Conservation (phyloP, 2,329 filamentous ascomycete species). For the Juglanconis juglandina region DNA sequence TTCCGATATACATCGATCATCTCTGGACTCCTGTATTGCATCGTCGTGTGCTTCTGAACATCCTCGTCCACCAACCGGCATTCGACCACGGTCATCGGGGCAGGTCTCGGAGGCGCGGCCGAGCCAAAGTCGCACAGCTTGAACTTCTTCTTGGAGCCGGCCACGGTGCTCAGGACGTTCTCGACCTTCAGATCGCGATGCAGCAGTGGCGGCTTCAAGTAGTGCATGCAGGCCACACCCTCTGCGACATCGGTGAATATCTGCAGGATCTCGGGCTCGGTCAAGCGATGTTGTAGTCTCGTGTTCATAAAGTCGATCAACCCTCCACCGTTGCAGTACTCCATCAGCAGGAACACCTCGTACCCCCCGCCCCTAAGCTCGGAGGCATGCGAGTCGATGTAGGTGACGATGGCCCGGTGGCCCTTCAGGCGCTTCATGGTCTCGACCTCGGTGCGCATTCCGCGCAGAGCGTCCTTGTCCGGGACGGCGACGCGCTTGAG, state of each 20-base stretch:
- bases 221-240: slow-evolving; percentile 98
- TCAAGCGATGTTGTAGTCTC: slow-evolving; percentile 88
- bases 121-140: slow-evolving; percentile 99
- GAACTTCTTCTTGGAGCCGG: slow-evolving; percentile 68
- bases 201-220: slow-evolving; percentile 86
- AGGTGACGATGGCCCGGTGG: slow-evolving; percentile 92
- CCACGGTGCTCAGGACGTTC: slow-evolving; percentile 83
- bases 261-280: slow-evolving; percentile 93
- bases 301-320: slow-evolving; percentile 99
- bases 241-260: slow-evolving; percentile 96
- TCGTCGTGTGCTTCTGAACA: slow-evolving; percentile 91
- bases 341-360: slow-evolving; percentile 98
- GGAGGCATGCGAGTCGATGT: slow-evolving; percentile 96
- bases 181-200: slow-evolving; percentile 97
- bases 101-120: slow-evolving; percentile 75
- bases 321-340: slow-evolving; percentile 90
- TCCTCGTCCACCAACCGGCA: slow-evolving; percentile 94
- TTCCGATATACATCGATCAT: slow-evolving; percentile 99
- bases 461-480: slow-evolving; percentile 88
- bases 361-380: slow-evolving; percentile 90
- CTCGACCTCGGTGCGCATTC: slow-evolving; percentile 97
- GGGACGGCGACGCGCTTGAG: slow-evolving; percentile 94
- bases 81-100: slow-evolving; percentile 81
- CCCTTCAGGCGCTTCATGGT: slow-evolving; percentile 99
- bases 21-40: slow-evolving; percentile 96